Base-by-base conservation (phyloP, 805 yeast species). In the Candida arabinofermentans region DNA sequence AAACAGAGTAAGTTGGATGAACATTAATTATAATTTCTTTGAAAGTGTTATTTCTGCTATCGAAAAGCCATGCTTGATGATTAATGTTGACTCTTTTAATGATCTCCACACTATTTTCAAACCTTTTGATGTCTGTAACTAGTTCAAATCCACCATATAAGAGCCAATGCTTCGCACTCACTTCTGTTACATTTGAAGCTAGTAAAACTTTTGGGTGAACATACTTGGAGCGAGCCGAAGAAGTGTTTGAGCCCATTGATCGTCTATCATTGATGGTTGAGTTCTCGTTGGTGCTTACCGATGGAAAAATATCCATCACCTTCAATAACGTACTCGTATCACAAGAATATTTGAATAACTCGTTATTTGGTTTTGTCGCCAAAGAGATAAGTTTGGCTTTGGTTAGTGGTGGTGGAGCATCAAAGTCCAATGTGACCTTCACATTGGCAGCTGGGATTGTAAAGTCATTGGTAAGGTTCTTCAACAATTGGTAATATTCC, bases 61-160 rank as follows among this genome's bases (percentile, higher is more conserved):
- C 88, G 24, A 84, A 62, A n/a, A 83, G 62, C 65, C 75, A 84
- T 0, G 76, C 81, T 32, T 71, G 65, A 39, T 71, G 70, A 54
- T 78, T 81, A 5, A 50, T 43, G 2, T 36, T 32, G 5, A 62
- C 38, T 16, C 30, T 46, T 31, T 52, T 56, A 12, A 40, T 46
- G 42, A 82, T 50, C 5, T 59, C 61, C 3, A 81, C 63, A 19
- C 67, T 65, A 48, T 72, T 70, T 5, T 42, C 41, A 31, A 66
- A 14, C 64, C 48, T 46, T 66, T 36, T 57, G 14, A 65, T 62
- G 7, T 60, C 57, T 16, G 70, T 69, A 5, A 54, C 47, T 5
- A 69, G 53, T 52, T 74, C 75, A 55, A 82, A 75, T 0, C 93
- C 95, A n/a, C 91, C 95, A 54, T 76, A 82, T 44, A 74, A 71